phyloP scores from a whole-genome alignment of 176 grass and related monocot species.

The Cymbopogon citratus region DNA sequence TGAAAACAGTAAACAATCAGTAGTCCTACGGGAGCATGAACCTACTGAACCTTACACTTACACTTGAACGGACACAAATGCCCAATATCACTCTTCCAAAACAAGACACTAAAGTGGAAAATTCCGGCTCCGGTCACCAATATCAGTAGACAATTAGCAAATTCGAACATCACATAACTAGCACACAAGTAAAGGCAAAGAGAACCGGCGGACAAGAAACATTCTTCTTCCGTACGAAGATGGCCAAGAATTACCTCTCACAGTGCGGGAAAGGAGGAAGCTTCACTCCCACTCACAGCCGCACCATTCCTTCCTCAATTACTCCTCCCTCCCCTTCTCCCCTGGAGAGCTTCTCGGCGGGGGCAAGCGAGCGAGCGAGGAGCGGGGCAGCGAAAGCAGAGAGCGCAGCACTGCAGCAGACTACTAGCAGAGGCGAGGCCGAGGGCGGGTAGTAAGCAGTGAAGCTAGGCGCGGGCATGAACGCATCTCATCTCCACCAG shows the following conservation, averaged over 20 bases:
- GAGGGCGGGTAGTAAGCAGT: neutral
- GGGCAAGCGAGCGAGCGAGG: neutral
- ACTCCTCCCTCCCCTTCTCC: neutral
- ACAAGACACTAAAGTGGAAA: too few species aligned
- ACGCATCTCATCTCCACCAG: neutral
- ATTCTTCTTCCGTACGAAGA: neutral
- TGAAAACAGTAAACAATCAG: neutral
- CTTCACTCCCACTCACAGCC: neutral
- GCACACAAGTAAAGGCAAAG: neutral
- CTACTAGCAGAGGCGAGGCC: neutral
- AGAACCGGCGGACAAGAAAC: neutral
- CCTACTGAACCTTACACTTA: too few species aligned
- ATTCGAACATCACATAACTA: neutral
- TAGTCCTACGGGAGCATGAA: neutral
- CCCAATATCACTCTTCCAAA: neutral
- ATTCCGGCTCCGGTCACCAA: too few species aligned
- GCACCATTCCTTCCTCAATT: neutral
- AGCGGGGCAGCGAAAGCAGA: neutral
- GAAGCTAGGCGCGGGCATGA: neutral
- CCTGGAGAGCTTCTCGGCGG: neutral
- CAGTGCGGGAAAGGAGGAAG: neutral
- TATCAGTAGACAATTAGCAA: too few species aligned
- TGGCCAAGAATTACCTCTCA: neutral
- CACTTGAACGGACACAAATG: too few species aligned
- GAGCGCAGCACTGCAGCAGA: neutral